Evolutionary conservation across 2,329 filamentous ascomycete species (phyloP).

Genomic region (Westerdykella ornata): DNA sequence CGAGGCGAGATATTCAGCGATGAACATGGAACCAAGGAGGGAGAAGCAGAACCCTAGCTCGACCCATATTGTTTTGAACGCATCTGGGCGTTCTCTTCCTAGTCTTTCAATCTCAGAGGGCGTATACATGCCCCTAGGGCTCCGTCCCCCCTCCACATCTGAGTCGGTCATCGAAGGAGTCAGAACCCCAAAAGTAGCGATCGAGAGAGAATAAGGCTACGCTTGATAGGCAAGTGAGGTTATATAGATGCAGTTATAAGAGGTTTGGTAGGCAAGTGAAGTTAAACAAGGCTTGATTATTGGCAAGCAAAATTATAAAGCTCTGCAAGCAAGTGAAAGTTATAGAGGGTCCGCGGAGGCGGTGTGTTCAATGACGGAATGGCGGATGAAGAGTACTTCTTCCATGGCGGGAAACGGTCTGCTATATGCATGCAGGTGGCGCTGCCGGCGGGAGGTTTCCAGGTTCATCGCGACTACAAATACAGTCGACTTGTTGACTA

Average conservation of each 20-base stretch:
- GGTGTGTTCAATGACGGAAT: background rate
- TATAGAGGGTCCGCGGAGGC: background rate
- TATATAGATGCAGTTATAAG: no score
- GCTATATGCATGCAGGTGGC: background rate
- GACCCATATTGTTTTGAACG: conserved; percentile 48
- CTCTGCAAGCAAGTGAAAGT: no score
- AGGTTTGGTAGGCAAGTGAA: no score
- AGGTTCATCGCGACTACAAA: background rate
- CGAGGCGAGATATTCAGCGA: conserved; percentile 67
- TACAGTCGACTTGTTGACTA: background rate
- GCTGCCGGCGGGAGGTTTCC: background rate
- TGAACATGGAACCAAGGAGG: conserved; percentile 56
- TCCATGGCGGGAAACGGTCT: background rate
- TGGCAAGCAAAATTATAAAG: no score
- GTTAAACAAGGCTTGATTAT: no score
- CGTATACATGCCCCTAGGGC: conserved; percentile 15
- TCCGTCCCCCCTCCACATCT: conserved; percentile 10
- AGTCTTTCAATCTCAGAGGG: conserved; percentile 49
- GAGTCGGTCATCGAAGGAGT: background rate
- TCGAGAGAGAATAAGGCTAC: no score
- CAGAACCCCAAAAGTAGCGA: no score
- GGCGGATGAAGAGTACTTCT: background rate
- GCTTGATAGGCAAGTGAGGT: background rate
- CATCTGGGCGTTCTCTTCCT: conserved; percentile 55
- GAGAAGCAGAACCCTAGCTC: conserved; percentile 59